Base-by-base conservation (phyloP, 2,329 filamentous ascomycete genomes). In the Knufia fluminis region DNA sequence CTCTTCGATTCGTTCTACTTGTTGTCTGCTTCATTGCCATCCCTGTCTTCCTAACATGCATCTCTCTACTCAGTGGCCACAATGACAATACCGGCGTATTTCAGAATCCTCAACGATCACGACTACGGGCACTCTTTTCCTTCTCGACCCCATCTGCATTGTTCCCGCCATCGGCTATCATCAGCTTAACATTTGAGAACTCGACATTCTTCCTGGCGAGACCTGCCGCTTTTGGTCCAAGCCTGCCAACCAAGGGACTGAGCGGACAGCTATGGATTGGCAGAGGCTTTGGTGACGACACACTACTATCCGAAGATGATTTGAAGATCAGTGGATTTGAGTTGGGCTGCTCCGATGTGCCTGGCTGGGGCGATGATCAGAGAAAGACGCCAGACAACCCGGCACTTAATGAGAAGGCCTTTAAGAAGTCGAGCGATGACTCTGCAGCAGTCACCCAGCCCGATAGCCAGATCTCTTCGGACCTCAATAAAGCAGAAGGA, bases 141-240 rank as follows among this genome's bases (percentile, higher is more conserved):
- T 85, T 86, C 66, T 81, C 80, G 52, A 75, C 82, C 3, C 83
- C 90, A 1, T 86, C 90, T 56, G 89, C 87, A 17, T 80, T 98
- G 19, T 98, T 98, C 64, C 90, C 91, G 3, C 90, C 90, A 2
- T 95, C 92, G 56, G 92, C 92, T 42, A 86, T 94, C 61, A 96
- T 98, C 64, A 95, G 87, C 66, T 77, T 98, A 54, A 95, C 90
- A 62, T 89, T 97, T 67, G 92, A 98, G 68, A 98, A 98, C 68
- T 95, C 88, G 58, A 98, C 92, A 10, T 94, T 94, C 59, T 98
- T 98, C 70, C 76, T 94, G 49, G 90, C 92, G 38, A 78, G 92
- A 43, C 92, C 92, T 52, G 92, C 92, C 47, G 90, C 88, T 33
- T 98, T 97, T 69, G 92, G 92, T 0, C 88, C 92, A 3, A 71